Evolutionary conservation across 2,329 filamentous ascomycete genomes (phyloP).

Genomic region (Fusarium guadeloupense): DNA sequence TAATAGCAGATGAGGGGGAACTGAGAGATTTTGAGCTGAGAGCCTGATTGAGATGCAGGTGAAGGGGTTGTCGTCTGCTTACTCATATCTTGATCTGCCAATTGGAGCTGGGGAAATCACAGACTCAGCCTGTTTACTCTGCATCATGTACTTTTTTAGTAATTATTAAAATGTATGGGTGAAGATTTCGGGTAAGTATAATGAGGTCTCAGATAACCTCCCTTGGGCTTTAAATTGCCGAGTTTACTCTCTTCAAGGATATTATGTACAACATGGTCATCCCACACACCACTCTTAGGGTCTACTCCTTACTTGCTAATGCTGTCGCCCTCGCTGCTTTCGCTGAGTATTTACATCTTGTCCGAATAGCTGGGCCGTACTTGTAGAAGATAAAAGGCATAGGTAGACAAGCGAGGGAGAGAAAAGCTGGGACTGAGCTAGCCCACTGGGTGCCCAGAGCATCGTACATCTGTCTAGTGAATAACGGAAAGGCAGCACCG

Average conservation of each 20-base stretch:
- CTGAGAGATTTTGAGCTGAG: neutral
- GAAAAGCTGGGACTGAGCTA: constrained; percentile 33
- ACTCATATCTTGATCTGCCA: neutral
- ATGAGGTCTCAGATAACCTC: too few relatives aligned
- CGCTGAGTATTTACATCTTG: constrained; percentile 38
- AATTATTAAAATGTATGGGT: too few relatives aligned
- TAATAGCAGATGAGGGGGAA: neutral
- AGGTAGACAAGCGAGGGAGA: constrained; percentile 35
- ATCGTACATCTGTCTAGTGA: constrained; percentile 42
- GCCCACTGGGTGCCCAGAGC: constrained; percentile 40
- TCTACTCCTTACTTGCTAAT: constrained; percentile 4
- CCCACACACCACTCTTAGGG: too few relatives aligned
- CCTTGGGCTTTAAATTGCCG: too few relatives aligned
- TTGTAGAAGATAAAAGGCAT: constrained; percentile 38
- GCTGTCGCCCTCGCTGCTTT: constrained; percentile 27
- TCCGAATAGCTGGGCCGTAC: constrained; percentile 33
- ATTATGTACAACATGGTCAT: too few relatives aligned
- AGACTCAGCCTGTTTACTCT: too few relatives aligned
- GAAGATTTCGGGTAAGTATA: too few relatives aligned
- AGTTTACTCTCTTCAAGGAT: too few relatives aligned
- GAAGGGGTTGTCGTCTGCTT: neutral
- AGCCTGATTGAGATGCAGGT: neutral
- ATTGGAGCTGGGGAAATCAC: too few relatives aligned
- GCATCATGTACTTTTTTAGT: too few relatives aligned
- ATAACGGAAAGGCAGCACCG: constrained; percentile 39